Evolutionary conservation across 495 filamentous ascomycete genomes (phyloP).

Genomic region (Tuber borchii): DNA sequence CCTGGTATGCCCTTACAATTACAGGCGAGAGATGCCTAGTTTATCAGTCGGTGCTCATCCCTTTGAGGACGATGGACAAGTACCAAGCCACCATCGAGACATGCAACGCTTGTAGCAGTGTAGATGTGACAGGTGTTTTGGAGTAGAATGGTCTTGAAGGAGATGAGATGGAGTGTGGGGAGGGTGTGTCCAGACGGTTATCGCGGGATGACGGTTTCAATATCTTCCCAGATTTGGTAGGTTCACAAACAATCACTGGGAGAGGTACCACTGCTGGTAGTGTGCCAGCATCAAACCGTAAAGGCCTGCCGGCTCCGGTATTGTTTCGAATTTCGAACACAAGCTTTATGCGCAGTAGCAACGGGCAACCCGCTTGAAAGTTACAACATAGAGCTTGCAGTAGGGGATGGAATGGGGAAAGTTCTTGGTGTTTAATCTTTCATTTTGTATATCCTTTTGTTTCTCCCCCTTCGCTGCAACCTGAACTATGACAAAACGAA

Average conservation of each 20-base stretch:
- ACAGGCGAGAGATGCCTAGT: not conserved
- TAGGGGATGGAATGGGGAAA: not conserved
- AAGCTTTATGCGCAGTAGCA: not conserved
- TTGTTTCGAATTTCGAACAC: not conserved
- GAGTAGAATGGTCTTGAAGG: slow-evolving; percentile 7
- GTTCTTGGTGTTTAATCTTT: not conserved
- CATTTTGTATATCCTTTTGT: not conserved
- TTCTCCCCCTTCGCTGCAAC: not conserved
- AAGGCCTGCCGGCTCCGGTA: not conserved
- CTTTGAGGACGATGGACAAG: not conserved
- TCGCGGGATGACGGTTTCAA: slow-evolving; percentile 37
- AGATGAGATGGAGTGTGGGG: slow-evolving; percentile 8
- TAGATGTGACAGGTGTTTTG: slow-evolving; percentile 14
- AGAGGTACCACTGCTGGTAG: not conserved
- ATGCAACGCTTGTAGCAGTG: not conserved
- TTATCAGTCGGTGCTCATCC: not conserved
- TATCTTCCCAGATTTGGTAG: slow-evolving; percentile 15
- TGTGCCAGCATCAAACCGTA: not conserved
- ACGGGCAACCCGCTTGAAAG: not conserved
- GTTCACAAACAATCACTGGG: not conserved
- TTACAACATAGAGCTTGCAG: not conserved
- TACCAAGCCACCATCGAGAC: not conserved
- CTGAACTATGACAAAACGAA: not conserved
- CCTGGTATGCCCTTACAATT: not conserved
- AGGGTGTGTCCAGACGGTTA: slow-evolving; percentile 21